These are phyloP conservation scores for Annulohypoxylon bovei DNA, from an alignment of 495 filamentous ascomycete species.

Conservation along the genomic window DNA sequence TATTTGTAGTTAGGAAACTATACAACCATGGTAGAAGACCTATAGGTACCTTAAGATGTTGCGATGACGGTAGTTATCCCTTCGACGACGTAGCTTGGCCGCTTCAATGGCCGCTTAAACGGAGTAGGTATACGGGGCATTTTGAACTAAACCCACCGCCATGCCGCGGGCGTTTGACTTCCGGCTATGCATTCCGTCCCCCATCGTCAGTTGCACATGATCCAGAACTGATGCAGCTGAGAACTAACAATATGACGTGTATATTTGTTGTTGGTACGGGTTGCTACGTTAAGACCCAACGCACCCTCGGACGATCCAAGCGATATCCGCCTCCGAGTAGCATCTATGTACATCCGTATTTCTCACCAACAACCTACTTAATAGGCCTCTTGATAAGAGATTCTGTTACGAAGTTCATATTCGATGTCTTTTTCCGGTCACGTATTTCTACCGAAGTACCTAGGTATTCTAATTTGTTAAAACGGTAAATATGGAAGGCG, in stretches of 20 bases:
- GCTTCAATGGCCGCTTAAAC: slow-evolving; percentile 28
- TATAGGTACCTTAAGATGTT: slow-evolving; percentile 2
- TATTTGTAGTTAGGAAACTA: background rate
- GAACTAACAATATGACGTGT: background rate
- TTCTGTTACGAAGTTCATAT: too few relatives aligned
- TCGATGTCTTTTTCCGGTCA: too few relatives aligned
- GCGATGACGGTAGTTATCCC: slow-evolving; percentile 12
- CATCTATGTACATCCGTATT: background rate
- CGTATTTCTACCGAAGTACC: too few relatives aligned
- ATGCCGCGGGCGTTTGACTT: background rate
- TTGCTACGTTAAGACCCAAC: background rate
- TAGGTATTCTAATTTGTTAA: too few relatives aligned
- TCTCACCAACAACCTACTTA: background rate
- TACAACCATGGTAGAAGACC: background rate
- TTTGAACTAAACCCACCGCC: background rate
- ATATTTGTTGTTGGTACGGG: background rate
- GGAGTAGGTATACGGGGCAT: slow-evolving; percentile 8
- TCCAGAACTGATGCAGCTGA: slow-evolving; percentile 3
- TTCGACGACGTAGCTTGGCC: slow-evolving; percentile 13
- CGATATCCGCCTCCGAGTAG: background rate
- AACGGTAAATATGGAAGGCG: too few relatives aligned
- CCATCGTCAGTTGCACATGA: slow-evolving; percentile 14
- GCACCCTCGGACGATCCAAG: background rate
- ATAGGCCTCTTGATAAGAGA: too few relatives aligned
- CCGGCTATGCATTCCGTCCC: background rate